A percentile compares a stretch with the other conserved stretches of the same genome.
Evolutionary conservation across 1,284 basidiomycete species (phyloP).

Genomic region (Malassezia cuniculi): DNA sequence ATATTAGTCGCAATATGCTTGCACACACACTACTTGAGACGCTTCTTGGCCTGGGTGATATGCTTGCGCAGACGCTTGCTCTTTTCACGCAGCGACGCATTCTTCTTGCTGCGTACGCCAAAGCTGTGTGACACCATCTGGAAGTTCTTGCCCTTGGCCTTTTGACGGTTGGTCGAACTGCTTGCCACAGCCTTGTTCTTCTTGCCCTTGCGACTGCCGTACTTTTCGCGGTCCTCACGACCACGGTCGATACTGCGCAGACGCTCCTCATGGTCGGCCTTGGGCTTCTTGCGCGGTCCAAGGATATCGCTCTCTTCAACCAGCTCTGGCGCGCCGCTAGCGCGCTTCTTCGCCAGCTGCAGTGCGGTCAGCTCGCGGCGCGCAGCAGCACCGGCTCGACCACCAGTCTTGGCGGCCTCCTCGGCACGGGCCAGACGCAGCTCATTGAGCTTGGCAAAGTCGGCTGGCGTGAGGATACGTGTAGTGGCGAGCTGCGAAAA

Average conservation of each 20-base stretch:
- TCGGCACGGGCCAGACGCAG: constrained; percentile 66
- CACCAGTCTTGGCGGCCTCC: constrained; percentile 49
- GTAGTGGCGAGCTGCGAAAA: constrained; percentile 54
- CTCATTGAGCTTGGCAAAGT: constrained; percentile 85
- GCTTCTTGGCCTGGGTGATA: constrained; percentile 36
- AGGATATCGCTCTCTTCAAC: constrained; percentile 54
- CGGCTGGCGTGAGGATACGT: constrained; percentile 91
- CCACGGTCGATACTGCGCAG: constrained; percentile 83
- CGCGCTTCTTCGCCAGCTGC: constrained; percentile 55
- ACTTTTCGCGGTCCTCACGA: constrained; percentile 89
- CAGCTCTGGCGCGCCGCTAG: constrained; percentile 37
- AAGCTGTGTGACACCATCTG: constrained; percentile 38
- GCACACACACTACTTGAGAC: constrained; percentile 20
- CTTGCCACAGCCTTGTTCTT: constrained; percentile 40
- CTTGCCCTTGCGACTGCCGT: constrained; percentile 50
- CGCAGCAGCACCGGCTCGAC: constrained; percentile 24
- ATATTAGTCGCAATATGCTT: too few relatives aligned
- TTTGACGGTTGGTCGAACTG: constrained; percentile 34
- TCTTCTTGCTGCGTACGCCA: constrained; percentile 39
- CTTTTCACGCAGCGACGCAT: constrained; percentile 39
- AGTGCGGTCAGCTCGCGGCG: constrained; percentile 52
- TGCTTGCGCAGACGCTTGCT: constrained; percentile 30
- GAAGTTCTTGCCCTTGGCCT: constrained; percentile 39
- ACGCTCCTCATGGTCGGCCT: constrained; percentile 86
- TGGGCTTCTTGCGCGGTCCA: constrained; percentile 83